These are phyloP conservation scores for Oldenlandia corymbosa DNA, from an alignment of 257 asterid species.

Conservation along the genomic window DNA sequence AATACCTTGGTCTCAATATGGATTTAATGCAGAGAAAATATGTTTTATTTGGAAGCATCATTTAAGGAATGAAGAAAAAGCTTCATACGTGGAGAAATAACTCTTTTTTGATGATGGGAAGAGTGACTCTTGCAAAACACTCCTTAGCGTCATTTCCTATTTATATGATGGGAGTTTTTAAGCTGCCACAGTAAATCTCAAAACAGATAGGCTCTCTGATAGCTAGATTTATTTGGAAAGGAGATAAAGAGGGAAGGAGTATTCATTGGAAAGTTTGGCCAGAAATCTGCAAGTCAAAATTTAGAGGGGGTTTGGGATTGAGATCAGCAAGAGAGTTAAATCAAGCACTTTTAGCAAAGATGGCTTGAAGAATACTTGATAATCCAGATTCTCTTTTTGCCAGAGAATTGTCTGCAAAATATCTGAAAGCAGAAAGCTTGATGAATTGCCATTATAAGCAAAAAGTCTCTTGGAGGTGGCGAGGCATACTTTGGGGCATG, in stretches of 20 bases:
- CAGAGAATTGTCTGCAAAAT: too few species aligned
- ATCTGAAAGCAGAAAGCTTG: too few species aligned
- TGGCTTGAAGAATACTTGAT: neutral
- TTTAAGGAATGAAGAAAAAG: too few species aligned
- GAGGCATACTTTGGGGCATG: too few species aligned
- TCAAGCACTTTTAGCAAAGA: neutral
- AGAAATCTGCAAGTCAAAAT: neutral
- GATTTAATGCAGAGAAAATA: too few species aligned
- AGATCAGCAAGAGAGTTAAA: neutral
- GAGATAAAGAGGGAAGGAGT: neutral
- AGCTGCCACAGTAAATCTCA: neutral
- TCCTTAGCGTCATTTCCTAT: neutral
- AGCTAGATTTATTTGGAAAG: neutral
- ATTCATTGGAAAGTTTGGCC: neutral
- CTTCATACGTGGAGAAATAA: neutral
- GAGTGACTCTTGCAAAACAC: neutral
- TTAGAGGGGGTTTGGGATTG: neutral
- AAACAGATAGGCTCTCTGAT: neutral
- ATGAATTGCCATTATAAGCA: too few species aligned
- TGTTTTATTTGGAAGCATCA: neutral
- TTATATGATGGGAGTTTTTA: neutral
- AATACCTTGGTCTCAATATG: neutral
- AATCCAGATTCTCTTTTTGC: too few species aligned
- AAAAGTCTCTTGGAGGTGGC: too few species aligned
- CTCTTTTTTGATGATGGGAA: neutral